phyloP scores from a whole-genome alignment of 2,329 filamentous ascomycete species.

The Nannizzia gypsea region DNA sequence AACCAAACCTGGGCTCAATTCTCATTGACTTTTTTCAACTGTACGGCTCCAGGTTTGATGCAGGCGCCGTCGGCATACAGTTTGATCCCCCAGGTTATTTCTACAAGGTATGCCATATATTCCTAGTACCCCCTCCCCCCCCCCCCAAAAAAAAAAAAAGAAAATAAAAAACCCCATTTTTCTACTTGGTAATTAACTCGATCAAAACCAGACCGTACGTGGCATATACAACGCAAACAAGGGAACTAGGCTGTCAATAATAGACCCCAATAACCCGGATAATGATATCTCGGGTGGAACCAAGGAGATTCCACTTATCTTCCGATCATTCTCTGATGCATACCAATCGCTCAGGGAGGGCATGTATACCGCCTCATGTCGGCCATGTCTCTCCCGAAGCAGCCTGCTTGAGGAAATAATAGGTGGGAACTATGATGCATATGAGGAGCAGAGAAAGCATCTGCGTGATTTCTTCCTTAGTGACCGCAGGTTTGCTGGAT shows the following conservation, averaged over 20 bases:
- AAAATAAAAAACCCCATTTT: too few species aligned
- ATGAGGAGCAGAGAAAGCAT: conserved; percentile 55
- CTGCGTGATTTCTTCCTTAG: conserved; percentile 44
- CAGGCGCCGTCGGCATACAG: conserved; percentile 56
- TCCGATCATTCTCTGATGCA: conserved; percentile 57
- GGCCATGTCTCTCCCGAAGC: conserved; percentile 7
- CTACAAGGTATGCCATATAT: conserved; percentile 51
- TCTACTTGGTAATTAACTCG: not conserved
- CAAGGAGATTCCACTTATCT: conserved; percentile 54
- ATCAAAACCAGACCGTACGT: not conserved
- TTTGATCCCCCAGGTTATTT: conserved; percentile 64
- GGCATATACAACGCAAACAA: conserved; percentile 45
- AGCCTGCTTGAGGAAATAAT: conserved; percentile 63
- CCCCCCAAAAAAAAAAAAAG: too few species aligned
- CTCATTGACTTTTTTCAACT: conserved; percentile 81
- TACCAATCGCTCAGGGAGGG: conserved; percentile 46
- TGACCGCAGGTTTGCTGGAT: conserved; percentile 25
- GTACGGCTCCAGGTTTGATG: conserved; percentile 74
- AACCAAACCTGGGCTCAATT: conserved; percentile 64
- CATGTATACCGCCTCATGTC: conserved; percentile 35
- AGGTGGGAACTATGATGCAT: conserved; percentile 66
- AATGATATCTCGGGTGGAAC: conserved; percentile 92
- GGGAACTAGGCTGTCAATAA: conserved; percentile 63
- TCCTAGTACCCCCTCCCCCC: not conserved
- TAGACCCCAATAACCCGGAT: conserved; percentile 72